Evolutionary conservation across 2,329 filamentous ascomycete genomes (phyloP).

Genomic region (Albophoma yamanashiensis): DNA sequence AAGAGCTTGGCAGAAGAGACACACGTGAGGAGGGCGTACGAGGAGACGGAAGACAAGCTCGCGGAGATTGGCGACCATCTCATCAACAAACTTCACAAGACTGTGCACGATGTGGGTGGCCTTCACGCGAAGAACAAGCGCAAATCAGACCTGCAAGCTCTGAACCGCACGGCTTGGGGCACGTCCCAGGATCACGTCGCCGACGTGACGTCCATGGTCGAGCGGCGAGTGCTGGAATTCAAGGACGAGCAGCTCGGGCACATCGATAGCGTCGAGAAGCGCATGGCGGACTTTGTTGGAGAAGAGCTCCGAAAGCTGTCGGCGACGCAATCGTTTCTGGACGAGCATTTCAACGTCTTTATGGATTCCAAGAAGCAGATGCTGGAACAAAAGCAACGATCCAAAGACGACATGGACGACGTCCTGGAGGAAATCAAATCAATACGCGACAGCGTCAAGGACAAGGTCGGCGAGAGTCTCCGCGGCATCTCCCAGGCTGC

Average conservation of each 20-base stretch:
- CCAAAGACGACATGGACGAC: conserved; percentile 80
- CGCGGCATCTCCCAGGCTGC: conserved; percentile 75
- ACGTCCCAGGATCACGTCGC: conserved; percentile 65
- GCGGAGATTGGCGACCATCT: conserved; percentile 63
- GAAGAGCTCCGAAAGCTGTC: conserved; percentile 64
- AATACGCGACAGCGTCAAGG: conserved; percentile 81
- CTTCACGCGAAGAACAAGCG: conserved; percentile 80
- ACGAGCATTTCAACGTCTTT: conserved; percentile 58
- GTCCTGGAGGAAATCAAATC: conserved; percentile 85
- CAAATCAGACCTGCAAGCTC: conserved; percentile 69
- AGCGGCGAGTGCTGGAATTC: conserved; percentile 63
- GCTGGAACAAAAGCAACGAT: conserved; percentile 53
- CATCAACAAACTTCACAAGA: conserved; percentile 65
- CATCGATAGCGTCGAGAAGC: conserved; percentile 53
- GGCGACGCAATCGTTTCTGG: conserved; percentile 58
- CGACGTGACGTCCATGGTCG: conserved; percentile 67
- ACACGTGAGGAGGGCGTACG: conserved; percentile 69
- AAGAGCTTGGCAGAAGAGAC: conserved; percentile 71
- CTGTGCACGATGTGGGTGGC: conserved; percentile 69
- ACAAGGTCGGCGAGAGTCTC: conserved; percentile 73
- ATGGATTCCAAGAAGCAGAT: conserved; percentile 57
- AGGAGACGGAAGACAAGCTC: conserved; percentile 73
- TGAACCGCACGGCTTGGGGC: conserved; percentile 73
- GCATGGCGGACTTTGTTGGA: conserved; percentile 68
- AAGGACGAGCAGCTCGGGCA: conserved; percentile 61